These are phyloP conservation scores for Venturia carpophila DNA, from an alignment of 2,329 filamentous ascomycete genomes.

Conservation along the genomic window DNA sequence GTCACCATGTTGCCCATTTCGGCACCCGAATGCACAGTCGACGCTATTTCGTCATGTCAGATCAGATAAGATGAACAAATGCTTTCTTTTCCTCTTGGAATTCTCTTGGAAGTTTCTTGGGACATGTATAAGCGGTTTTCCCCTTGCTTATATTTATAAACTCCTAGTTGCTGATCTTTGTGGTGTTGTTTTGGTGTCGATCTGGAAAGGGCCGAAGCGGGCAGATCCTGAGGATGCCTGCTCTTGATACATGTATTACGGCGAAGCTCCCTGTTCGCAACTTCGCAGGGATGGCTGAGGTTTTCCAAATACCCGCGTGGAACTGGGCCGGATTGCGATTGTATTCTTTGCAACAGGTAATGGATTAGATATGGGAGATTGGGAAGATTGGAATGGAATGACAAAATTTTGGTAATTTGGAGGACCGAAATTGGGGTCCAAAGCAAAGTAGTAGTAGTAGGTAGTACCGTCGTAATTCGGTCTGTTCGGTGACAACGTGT, in stretches of 20 bases:
- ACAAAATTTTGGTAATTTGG: not conserved
- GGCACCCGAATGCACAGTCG: no score
- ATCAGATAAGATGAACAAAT: not conserved
- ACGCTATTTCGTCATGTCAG: no score
- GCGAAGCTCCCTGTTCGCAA: not conserved
- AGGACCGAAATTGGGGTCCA: not conserved
- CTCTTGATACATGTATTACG: not conserved
- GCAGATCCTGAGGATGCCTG: not conserved
- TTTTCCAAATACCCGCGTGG: no score
- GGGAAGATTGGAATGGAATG: not conserved
- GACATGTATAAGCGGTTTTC: not conserved
- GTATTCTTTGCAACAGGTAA: not conserved
- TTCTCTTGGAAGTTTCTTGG: not conserved
- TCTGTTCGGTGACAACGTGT: not conserved
- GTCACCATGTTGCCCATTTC: no score
- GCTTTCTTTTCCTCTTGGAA: slow-evolving; percentile 1
- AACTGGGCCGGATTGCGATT: not conserved
- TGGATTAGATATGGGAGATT: not conserved
- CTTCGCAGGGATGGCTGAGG: not conserved
- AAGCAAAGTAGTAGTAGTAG: not conserved
- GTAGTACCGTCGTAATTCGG: no score
- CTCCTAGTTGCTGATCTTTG: not conserved
- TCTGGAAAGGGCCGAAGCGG: not conserved
- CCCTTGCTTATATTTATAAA: not conserved
- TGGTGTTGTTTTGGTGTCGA: not conserved